A percentile compares a stretch with the other conserved stretches of the same genome.
phyloP scores from a whole-genome alignment of 257 asterid species.

The Asclepias syriaca region DNA sequence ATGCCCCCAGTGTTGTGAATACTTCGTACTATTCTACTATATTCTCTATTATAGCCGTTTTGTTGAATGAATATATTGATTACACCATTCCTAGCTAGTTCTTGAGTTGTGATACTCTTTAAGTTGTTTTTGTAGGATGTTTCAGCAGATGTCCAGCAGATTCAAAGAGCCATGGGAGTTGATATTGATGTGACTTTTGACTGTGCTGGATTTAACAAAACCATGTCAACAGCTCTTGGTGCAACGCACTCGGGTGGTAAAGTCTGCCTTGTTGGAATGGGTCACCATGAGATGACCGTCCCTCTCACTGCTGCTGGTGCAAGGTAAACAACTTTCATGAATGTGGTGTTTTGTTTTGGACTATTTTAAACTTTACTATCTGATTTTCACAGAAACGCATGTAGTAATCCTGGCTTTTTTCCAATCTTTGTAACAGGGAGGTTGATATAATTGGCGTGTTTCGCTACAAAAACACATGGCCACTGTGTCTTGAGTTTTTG shows the following conservation, averaged over 20 bases:
- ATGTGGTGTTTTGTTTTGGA: too few relatives aligned
- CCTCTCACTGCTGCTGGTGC: constrained; percentile 87
- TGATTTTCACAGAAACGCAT: background rate
- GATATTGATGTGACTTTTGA: constrained; percentile 51
- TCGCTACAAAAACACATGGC: constrained; percentile 87
- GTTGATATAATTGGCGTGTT: constrained; percentile 77
- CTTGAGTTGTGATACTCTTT: too few relatives aligned
- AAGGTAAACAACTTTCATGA: constrained; percentile 38
- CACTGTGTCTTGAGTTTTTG: constrained; percentile 69
- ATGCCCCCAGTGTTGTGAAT: background rate
- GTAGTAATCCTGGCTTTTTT: background rate
- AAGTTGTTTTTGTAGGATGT: constrained; percentile 38
- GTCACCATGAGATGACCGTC: constrained; percentile 71
- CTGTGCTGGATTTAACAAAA: constrained; percentile 70
- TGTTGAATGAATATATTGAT: background rate
- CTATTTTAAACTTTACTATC: background rate
- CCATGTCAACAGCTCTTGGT: constrained; percentile 67
- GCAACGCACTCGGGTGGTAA: constrained; percentile 72
- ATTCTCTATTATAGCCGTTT: background rate
- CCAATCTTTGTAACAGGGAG: constrained; percentile 40
- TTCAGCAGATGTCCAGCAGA: constrained; percentile 46
- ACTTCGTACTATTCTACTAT: background rate
- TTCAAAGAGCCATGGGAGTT: constrained; percentile 62
- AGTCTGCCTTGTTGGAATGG: constrained; percentile 83
- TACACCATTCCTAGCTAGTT: background rate